Evolutionary conservation across 2,329 filamentous ascomycete genomes (phyloP).

Genomic region (Dothidotthia symphoricarpi): DNA sequence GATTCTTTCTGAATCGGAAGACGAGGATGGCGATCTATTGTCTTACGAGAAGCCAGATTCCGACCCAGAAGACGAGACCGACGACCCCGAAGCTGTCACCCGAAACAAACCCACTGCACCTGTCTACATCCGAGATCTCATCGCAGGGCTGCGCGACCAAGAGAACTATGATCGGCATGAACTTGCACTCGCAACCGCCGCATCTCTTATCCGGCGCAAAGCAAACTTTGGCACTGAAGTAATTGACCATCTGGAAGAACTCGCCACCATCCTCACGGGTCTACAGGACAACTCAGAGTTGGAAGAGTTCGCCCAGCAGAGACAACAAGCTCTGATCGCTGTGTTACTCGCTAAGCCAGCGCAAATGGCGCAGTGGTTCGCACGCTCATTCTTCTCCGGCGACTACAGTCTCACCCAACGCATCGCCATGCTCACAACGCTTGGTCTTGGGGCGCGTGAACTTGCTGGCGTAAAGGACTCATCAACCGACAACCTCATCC

Average conservation of each 20-base stretch:
- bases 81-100: constrained; percentile 83
- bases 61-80: constrained; percentile 87
- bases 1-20: constrained; percentile 50
- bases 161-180: constrained; percentile 84
- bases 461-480: constrained; percentile 70
- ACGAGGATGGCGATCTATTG: constrained; percentile 63
- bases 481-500: constrained; percentile 49
- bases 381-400: constrained; percentile 81
- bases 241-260: constrained; percentile 75
- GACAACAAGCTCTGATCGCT: constrained; percentile 78
- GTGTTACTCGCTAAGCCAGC: constrained; percentile 73
- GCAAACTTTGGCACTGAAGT: constrained; percentile 86
- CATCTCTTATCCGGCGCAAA: constrained; percentile 81
- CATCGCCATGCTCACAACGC: constrained; percentile 73
- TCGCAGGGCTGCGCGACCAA: constrained; percentile 72
- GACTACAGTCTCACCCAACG: constrained; percentile 88
- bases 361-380: constrained; percentile 79
- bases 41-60: constrained; percentile 84
- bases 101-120: constrained; percentile 80
- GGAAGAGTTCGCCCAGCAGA: constrained; percentile 67
- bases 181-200: constrained; percentile 73
- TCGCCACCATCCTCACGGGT: constrained; percentile 73
- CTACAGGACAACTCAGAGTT: constrained; percentile 84
- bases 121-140: constrained; percentile 85
- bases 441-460: constrained; percentile 81